phyloP scores from a whole-genome alignment of 2,329 filamentous ascomycete species.

The Trichoderma asperellum region DNA sequence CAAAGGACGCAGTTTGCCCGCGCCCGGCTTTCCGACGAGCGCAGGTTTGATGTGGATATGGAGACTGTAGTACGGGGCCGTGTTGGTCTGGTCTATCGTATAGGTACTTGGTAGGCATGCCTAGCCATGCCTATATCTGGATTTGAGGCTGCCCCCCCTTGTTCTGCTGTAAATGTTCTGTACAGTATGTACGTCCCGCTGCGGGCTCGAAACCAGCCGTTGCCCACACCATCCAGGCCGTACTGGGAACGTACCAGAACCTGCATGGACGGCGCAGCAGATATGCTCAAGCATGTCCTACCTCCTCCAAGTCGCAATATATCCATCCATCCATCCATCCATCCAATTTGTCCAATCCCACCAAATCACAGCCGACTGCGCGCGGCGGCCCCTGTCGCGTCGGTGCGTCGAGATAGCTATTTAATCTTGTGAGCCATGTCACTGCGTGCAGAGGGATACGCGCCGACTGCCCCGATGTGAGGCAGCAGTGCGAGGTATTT shows the following conservation, averaged over 20 bases:
- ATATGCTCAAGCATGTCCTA: not conserved
- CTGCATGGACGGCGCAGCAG: not conserved
- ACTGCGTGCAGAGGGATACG: not conserved
- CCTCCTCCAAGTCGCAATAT: not conserved
- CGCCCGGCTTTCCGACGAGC: not conserved
- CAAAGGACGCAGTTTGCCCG: not conserved
- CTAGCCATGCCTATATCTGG: not conserved
- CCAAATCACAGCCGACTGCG: not conserved
- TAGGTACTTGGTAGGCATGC: too few relatives aligned
- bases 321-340: conserved; percentile 1
- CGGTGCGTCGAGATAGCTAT: conserved; percentile 1
- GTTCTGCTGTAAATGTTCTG: not conserved
- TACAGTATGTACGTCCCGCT: too few relatives aligned
- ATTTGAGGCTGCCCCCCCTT: not conserved
- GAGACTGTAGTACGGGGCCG: too few relatives aligned
- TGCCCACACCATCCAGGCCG: not conserved
- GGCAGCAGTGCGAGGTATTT: not conserved
- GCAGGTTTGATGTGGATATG: not conserved
- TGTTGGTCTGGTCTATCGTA: too few relatives aligned
- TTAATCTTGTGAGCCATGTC: not conserved
- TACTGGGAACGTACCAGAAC: not conserved
- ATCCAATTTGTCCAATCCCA: conserved; percentile 1
- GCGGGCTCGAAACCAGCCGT: too few relatives aligned
- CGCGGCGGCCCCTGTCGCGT: conserved; percentile 16
- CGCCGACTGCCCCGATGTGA: not conserved